A percentile compares a stretch with the other conserved stretches of the same genome.
Conservation (phyloP, 2,329 filamentous ascomycete genomes). For the Hypomyces rosellus region DNA sequence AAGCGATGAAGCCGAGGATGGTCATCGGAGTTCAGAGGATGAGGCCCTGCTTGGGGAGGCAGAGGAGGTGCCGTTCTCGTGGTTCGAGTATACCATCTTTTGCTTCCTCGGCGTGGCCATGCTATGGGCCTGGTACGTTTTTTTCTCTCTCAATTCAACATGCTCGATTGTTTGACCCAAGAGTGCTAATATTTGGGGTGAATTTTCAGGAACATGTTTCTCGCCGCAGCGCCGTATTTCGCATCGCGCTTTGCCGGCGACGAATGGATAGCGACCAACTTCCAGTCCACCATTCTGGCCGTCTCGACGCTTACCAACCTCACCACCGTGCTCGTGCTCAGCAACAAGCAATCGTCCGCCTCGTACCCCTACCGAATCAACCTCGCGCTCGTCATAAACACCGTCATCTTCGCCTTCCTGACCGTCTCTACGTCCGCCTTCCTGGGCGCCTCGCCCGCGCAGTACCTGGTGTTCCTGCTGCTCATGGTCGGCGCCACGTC, state of each 20-base stretch:
- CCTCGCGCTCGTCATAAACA: conserved; percentile 68
- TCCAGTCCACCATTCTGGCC: conserved; percentile 83
- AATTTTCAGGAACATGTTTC: conserved; percentile 83
- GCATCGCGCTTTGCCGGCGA: conserved; percentile 68
- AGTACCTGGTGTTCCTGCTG: conserved; percentile 78
- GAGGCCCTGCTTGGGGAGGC: conserved; percentile 23
- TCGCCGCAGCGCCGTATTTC: conserved; percentile 92
- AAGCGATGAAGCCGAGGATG: conserved; percentile 10
- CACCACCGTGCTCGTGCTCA: conserved; percentile 65
- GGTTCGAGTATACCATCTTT: conserved; percentile 82
- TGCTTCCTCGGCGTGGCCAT: conserved; percentile 81
- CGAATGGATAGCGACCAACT: conserved; percentile 68
- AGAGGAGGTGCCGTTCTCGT: conserved; percentile 61
- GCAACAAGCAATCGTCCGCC: conserved; percentile 71
- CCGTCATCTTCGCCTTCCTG: conserved; percentile 68
- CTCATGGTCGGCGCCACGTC: conserved; percentile 74
- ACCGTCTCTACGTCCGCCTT: conserved; percentile 72
- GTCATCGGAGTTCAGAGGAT: neutral
- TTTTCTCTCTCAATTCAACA: neutral
- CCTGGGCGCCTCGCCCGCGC: conserved; percentile 51
- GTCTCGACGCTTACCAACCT: conserved; percentile 83
- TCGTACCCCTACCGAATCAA: conserved; percentile 86
- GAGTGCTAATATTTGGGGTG: conserved; percentile 3
- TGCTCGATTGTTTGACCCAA: neutral
- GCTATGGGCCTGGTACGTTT: conserved; percentile 90